Evolutionary conservation across 1,139 yeast species (phyloP), one percentile per base, ranked within the genome.

Genomic region (Wickerhamiella pararugosa): DNA sequence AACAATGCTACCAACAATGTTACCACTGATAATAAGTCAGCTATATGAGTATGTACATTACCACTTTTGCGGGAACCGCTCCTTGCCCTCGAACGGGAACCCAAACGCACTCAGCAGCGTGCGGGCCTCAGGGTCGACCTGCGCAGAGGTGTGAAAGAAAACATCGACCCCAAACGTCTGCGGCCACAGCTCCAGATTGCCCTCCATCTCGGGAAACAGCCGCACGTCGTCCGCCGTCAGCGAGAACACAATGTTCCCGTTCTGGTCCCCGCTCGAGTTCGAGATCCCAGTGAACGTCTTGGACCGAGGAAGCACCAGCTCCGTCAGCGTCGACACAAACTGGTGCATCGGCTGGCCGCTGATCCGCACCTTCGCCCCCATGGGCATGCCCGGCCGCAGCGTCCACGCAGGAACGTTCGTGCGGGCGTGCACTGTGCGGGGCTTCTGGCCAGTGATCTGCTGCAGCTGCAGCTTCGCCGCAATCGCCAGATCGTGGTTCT

Each of bases 61-160:
- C 54, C 57, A 53, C 44, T 57, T 48, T 10, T 54, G 46, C 10
- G 61, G 61, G 51, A 53, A 54, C 49, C 65, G 67, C 53, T 72
- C 78, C 40, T 62, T 54, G 30, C 78, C 79, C 51, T 61, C 55
- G 66, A 90, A 83, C 42, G 95, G 93, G 48, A 90, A 62, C 9
- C 95, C 95, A 53, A 77, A 71, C 4, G 86, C 79, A 58, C 93
- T 80, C 48, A 90, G 65, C 53, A 90, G 68, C 27, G 81, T 75
- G 60, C 94, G 75, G n/a, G 97, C 97, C 55, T 84, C 93, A 34
- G 77, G 76, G 58, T 87, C 96, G 28, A 86, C 79, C 62, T 84
- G 86, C 7, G 97, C 96, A 39, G 83, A 66, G 29, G 98, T 90
- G 58, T 81, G 83, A 52, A 90, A 67, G 36, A 87, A 82, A 45